These are phyloP conservation scores for Ogataea corticis DNA, from an alignment of 805 yeast species.

Conservation along the genomic window DNA sequence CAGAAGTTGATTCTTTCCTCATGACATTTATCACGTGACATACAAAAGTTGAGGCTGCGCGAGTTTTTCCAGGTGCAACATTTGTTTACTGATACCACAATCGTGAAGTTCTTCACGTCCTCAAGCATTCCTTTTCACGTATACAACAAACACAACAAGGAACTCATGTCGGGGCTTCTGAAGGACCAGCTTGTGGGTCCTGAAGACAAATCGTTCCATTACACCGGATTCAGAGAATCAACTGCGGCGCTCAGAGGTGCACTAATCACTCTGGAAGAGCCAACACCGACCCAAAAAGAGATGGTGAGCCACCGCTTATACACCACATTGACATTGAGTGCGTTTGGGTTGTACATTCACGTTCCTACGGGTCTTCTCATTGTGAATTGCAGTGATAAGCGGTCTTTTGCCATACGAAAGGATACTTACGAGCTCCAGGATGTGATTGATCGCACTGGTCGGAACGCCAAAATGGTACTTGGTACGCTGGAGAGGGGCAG, in stretches of 20 bases:
- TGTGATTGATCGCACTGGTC: constrained; percentile 25
- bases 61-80: no score
- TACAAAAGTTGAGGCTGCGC: no score
- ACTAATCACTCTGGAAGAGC: constrained; percentile 16
- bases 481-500: neutral
- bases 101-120: no score
- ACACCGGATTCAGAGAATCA: constrained; percentile 23
- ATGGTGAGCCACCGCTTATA: constrained; percentile 7
- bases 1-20: no score
- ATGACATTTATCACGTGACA: no score
- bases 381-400: constrained; percentile 21
- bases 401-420: constrained; percentile 28
- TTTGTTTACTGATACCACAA: no score
- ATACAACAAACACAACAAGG: neutral
- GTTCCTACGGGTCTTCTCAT: constrained; percentile 20
- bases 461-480: constrained; percentile 11
- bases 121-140: no score
- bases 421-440: constrained; percentile 29
- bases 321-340: constrained; percentile 25
- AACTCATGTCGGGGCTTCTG: constrained; percentile 13
- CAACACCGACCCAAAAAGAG: constrained; percentile 9
- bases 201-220: constrained; percentile 19
- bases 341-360: constrained; percentile 32
- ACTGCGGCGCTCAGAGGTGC: constrained; percentile 16
- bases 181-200: constrained; percentile 29